These are phyloP conservation scores for Trichoderma virens DNA, from an alignment of 495 filamentous ascomycete species.

Conservation along the genomic window DNA sequence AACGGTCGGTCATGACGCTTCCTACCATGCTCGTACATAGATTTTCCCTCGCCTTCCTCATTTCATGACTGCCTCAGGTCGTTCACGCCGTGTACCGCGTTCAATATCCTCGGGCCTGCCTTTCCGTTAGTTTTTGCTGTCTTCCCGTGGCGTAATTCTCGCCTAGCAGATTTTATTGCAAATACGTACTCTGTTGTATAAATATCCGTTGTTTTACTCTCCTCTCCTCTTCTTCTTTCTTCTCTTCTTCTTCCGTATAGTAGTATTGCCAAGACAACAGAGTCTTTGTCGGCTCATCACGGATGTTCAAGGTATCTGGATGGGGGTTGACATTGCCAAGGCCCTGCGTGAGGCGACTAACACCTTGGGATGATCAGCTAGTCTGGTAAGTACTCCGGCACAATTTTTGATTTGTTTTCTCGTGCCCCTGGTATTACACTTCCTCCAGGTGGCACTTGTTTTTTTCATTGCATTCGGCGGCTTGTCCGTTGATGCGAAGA, in stretches of 20 bases:
- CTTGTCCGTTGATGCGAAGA: not conserved
- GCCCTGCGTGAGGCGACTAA: not conserved
- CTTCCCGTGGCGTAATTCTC: not conserved
- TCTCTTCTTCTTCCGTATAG: not conserved
- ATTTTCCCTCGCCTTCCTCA: not conserved
- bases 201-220: not conserved
- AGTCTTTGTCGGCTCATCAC: not conserved
- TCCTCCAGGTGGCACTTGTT: not conserved
- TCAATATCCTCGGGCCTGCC: not conserved
- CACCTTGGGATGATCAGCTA: not conserved
- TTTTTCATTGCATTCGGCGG: not conserved
- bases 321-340: not conserved
- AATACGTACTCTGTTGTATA: not conserved
- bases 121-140: not conserved
- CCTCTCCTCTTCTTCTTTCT: not conserved
- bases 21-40: not conserved
- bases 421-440: not conserved
- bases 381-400: not conserved
- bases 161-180: not conserved
- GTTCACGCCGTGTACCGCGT: not conserved
- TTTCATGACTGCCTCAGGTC: not conserved
- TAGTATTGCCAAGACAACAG: not conserved
- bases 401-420: not conserved
- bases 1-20: not conserved
- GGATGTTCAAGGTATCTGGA: not conserved